Evolutionary conservation across 225 moss, liverwort and hornwort species (phyloP), one percentile per base, ranked within the genome.

Genomic region (Lunularia cruciata): DNA sequence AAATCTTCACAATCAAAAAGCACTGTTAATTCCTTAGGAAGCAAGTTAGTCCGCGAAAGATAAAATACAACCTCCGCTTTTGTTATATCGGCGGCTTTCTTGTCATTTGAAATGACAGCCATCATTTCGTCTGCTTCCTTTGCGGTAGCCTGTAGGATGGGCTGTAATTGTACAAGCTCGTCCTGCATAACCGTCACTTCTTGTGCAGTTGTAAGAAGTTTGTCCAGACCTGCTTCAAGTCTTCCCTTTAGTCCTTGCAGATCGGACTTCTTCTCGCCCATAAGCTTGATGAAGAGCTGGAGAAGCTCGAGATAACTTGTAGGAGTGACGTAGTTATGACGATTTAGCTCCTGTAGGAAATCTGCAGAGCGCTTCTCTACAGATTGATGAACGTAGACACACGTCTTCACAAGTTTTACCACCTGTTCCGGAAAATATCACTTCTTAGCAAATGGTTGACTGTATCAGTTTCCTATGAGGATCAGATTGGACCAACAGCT

Each of bases 71-170:
- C 94, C 65, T 72, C 71, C 8, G 79, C 77, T 58, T 94, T 94
- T 12, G 94, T 94, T 46, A 82, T 1, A 40, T 89, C 83, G 1
- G 94, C 94, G 77, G 77, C 83, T 0, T 52, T 83, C 68, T 91
- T 85, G 63, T 94, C 94, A 48, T 75, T 63, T 5, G 91, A 80
- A 68, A 94, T 94, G 22, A 81, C 60, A 22, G 68, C 82, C 94
- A 94, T 94, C 94, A 94, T 94, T 12, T 89, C 86, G 81, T 94
- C 85, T 13, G 87, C 89, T 76, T 94, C 94, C 75, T 91, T 94
- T 32, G 94, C 89, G 20, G 94, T 91, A 66, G 83, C 75, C 38
- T 83, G 16, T 15, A 94, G 70, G 54, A 89, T 80, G 5, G 91
- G 94, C 45, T 91, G 89, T 8, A 94, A 63, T 1, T 39, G 43